Conservation (phyloP, 495 filamentous ascomycete species). For the Aspergillus panamensis region DNA sequence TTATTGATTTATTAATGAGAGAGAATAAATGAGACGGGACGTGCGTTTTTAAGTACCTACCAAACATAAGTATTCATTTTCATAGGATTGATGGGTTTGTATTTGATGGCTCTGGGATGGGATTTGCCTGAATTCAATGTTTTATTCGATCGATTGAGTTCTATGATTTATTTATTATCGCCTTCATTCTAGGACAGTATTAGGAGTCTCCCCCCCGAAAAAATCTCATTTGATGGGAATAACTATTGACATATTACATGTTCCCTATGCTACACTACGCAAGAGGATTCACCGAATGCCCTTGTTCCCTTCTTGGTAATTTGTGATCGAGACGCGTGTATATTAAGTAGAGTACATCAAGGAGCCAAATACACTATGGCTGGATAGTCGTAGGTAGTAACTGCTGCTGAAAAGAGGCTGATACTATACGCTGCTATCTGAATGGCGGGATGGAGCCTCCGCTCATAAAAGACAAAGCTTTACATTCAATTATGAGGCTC, state of each 20-base stretch:
- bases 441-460: background rate
- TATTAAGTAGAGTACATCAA: slow-evolving; percentile 15
- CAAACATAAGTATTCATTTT: background rate
- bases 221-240: slow-evolving; percentile 15
- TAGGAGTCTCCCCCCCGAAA: background rate
- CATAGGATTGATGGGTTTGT: slow-evolving; percentile 7
- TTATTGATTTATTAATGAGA: slow-evolving; percentile 4
- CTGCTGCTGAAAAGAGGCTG: background rate
- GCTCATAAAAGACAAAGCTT: background rate
- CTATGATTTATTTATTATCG: background rate
- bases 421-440: slow-evolving; percentile 9
- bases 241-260: background rate
- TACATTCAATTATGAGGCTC: slow-evolving; percentile 1
- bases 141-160: slow-evolving; percentile 1
- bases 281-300: background rate
- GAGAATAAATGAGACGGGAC: slow-evolving; percentile 2
- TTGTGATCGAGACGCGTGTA: slow-evolving; percentile 5
- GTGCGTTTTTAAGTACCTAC: background rate
- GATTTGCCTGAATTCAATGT: slow-evolving; percentile 1
- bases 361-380: slow-evolving; percentile 10
- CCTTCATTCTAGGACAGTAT: background rate
- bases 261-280: background rate
- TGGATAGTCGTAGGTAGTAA: too few species aligned
- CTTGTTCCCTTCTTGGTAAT: background rate
- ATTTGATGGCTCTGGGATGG: slow-evolving; percentile 3